Base-by-base conservation (phyloP, 805 yeast genomes). In the Clavispora carvajalis region DNA sequence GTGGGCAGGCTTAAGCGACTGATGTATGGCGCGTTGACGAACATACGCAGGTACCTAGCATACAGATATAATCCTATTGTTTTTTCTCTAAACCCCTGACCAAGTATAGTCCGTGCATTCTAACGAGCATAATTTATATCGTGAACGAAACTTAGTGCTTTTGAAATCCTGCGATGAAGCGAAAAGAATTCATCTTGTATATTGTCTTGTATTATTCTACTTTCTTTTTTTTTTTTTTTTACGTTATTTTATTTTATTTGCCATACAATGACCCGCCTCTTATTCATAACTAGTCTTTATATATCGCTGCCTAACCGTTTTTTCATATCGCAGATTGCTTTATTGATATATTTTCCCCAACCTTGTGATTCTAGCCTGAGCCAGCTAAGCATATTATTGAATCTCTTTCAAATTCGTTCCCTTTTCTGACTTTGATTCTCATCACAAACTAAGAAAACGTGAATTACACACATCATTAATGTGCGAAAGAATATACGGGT, bases 401-500 rank as follows among this genome's bases (percentile, higher is more conserved):
- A 18, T 18, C 10, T 8, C 23, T 18, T 31, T 31, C 34, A 23
- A 22, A n/a, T 31, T 10, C 34, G n/a, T 8, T 18, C 7, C 15
- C 23, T 19, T 19, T 7, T 10, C 22, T 8, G 34, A 11, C 23
- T 31, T n/a, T 12, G 15, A 12, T 16, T 10, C 12, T n/a, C 25
- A 31, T 7, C 11, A 19, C 25, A 4, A 12, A 13, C 25, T 7
- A 13, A n/a, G 4, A 5, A 9, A 12, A 13, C 25, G 4, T 4
- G 21, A 5, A 16, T 16, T 16, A 7, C 31, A 28, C 10, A 1
- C 26, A 22, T n/a, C 19, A 17, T 10, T 10, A 8, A 36, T 36
- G 38, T 28, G 13, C 33, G 25, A n/a, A 15, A 21, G 15, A 15
- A 33, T 41, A 18, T 36, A 38, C 19, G 41, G 40, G 10, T 40